Percentiles rank a stretch among this genome's conserved stretches.
phyloP scores from a whole-genome alignment of 2,329 filamentous ascomycete species.

The Esteya vermicola region DNA sequence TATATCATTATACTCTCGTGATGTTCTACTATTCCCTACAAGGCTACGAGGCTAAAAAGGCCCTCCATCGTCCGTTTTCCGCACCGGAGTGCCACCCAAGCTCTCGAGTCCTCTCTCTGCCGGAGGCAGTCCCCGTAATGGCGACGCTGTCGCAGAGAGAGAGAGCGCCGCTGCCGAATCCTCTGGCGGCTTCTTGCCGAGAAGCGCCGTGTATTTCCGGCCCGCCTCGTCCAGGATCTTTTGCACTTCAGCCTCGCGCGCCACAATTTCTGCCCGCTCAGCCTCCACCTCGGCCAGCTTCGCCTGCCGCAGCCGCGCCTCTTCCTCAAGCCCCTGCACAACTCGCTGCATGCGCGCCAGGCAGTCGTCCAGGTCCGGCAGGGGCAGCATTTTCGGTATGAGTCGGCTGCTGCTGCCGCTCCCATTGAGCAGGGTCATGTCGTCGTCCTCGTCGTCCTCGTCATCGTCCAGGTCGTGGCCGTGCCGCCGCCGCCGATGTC shows the following conservation, averaged over 20 bases:
- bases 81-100: conserved; percentile 28
- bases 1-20: not conserved
- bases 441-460: conserved; percentile 12
- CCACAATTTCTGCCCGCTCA: conserved; percentile 54
- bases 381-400: conserved; percentile 56
- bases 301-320: conserved; percentile 43
- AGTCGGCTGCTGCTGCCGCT: conserved; percentile 10
- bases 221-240: conserved; percentile 67
- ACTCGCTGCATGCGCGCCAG: conserved; percentile 48
- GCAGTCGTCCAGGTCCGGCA: conserved; percentile 59
- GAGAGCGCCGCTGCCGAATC: conserved; percentile 12
- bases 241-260: conserved; percentile 68
- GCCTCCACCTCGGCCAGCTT: conserved; percentile 51
- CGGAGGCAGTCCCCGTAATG: conserved; percentile 14
- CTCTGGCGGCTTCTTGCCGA: conserved; percentile 15
- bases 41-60: conserved; percentile 5
- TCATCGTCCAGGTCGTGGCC: too few species aligned
- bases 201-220: conserved; percentile 38
- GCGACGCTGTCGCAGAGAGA: conserved; percentile 15
- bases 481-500: conserved; percentile 28
- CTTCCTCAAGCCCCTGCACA: conserved; percentile 47
- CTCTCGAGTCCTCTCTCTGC: conserved; percentile 28
- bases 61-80: conserved; percentile 16
- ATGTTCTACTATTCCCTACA: not conserved
- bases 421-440: conserved; percentile 14